Base-by-base conservation (phyloP, 495 filamentous ascomycete species). In the Lichina pygmaea region DNA sequence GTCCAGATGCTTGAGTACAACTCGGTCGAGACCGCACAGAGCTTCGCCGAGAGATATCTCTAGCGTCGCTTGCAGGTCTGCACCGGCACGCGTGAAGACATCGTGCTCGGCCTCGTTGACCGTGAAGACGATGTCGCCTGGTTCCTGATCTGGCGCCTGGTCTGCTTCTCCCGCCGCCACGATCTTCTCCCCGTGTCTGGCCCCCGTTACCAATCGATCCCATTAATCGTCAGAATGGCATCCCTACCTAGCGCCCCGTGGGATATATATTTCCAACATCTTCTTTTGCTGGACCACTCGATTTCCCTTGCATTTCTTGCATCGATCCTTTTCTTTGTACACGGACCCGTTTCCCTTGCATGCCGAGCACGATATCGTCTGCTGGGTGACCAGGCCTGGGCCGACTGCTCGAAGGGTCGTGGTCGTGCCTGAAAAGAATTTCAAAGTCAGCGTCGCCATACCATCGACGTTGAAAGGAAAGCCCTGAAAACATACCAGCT, bases 291-390 rank as follows among this genome's bases (percentile, higher is more conserved):
- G 73, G 33, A 68, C 65, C 5, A 81, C 79, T 44, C 79, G 71
- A 55, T 78, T 75, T 41, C 89, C 89, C 62, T 94, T 93, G 71
- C 91, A 97, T 66, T 91, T 93, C 67, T 86, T 91, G 67, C 89
- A 97, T 57, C 80, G 78, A 50, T 97, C 89, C 65, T 94, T 94
- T 50, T 89, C 82, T 59, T 79, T 79, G 66, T 74, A 92, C 52
- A 85, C 72, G 47, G 73, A 72, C 11, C 89, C 89, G 11, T 77
- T 71, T 11, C 83, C 84, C 45, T 71, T 70, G 64, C 89, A 97
- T 46, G 71, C 69, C 49, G 72, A 70, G 62, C 89, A 97, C 11
- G 70, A 53, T 12, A 78, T 68, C 7, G 70, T 70, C 46, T 77
- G 73, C 54, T 78, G 77, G 6, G 83, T 82, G 40, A 89, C 70